A percentile compares a stretch with the other conserved stretches of the same genome.
Evolutionary conservation across 1,284 basidiomycete genomes (phyloP).

Genomic region (Ganoderma lucidum): DNA sequence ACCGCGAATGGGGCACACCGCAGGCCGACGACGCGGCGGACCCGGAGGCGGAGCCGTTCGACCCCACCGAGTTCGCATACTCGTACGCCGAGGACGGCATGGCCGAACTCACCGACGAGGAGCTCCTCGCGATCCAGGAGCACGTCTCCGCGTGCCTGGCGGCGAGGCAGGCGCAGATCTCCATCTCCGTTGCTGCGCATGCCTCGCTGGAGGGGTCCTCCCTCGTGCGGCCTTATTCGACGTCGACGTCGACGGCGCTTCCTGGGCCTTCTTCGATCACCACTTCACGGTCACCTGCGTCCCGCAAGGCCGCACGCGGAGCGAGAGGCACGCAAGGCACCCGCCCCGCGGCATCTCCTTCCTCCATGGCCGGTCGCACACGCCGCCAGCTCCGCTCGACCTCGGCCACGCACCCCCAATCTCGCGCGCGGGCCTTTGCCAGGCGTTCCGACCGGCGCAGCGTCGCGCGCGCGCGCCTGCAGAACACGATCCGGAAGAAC

Average conservation of each 20-base stretch:
- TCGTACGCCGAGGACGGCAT: slow-evolving; percentile 2
- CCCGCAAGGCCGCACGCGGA: not conserved
- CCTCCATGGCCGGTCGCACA: not conserved
- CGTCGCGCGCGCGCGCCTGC: not conserved
- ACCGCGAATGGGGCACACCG: slow-evolving; percentile 17
- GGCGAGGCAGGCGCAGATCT: not conserved
- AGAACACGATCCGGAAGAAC: not conserved
- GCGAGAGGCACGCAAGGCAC: not conserved
- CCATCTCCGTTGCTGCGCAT: not conserved
- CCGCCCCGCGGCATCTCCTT: not conserved
- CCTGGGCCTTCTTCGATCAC: slow-evolving; percentile 4
- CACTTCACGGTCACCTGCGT: not conserved
- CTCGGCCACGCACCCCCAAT: not conserved
- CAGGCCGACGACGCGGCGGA: slow-evolving; percentile 29
- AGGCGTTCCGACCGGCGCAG: not conserved
- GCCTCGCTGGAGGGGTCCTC: not conserved
- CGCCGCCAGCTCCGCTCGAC: not conserved
- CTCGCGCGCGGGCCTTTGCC: not conserved
- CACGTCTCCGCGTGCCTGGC: slow-evolving; percentile 10
- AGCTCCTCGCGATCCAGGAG: slow-evolving; percentile 1
- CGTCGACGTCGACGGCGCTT: slow-evolving; percentile 1
- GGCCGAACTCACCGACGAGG: slow-evolving; percentile 10
- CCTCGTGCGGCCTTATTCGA: not conserved
- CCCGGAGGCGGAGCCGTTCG: slow-evolving; percentile 19
- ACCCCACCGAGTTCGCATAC: not conserved